Evolutionary conservation across 192 early-diverging fungal species (phyloP), one percentile per base, ranked within the genome.

Genomic region (Obelidium mucronatum): DNA sequence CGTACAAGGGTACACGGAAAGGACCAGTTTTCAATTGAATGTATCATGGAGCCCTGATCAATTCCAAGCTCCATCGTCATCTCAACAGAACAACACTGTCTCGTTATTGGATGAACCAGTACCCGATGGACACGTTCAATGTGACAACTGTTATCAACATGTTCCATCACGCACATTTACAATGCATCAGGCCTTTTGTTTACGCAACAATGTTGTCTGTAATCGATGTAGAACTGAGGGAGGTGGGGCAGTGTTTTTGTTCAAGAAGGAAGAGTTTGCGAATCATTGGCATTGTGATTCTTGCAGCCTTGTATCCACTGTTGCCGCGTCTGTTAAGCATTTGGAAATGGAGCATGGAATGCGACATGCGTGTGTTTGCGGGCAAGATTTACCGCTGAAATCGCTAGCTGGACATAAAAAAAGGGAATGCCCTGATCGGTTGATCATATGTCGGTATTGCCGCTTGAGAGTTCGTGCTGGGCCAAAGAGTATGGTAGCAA

Each of bases 361-460:
- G 36, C n/a, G n/a, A n/a, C 72, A 81, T 4, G 56, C 62, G 22
- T 97, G 95, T 76, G 73, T 76, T 1, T 98, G 95, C 76, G 81
- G 79, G 13, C 35, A 26, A n/a, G 31, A 24, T 30, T 8, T 39
- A 5, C 2, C 24, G 5, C 44, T 66, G 28, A 13, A 28, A 56
- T 11, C 6, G 22, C 77, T 77, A 24, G 91, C 91, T 0, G 60
- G 79, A 28, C 96, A 98, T 78, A 86, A 89, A 15, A 87, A 86
- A 26, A 87, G 85, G 1, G 73, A 67, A 11, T 98, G 96, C 48
- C 83, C 90, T 0, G 87, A 93, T 26, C 87, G 88, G 39, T 78
- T 93, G 33, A 93, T 95, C 71, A 87, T 91, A 24, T 98, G 95
- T 77, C 86, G 91, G 56, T 96, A 90, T 77, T 98, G 96, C 76